Evolutionary conservation across 768 basidiomycete species (phyloP), one percentile per base, ranked within the genome.

Genomic region (Leccinum arenicola): DNA sequence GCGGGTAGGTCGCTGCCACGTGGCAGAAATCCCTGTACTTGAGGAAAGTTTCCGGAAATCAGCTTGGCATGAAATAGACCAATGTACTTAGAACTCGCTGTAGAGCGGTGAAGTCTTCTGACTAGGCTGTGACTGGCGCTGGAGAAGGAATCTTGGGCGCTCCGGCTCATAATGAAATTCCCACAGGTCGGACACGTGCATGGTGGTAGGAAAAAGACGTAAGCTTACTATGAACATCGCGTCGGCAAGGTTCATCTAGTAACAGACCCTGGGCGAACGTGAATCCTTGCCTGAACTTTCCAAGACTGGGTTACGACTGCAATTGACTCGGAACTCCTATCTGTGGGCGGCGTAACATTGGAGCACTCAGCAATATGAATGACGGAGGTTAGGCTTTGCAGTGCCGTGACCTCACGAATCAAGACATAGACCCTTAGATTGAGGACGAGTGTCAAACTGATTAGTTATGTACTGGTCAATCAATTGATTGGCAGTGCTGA

Each of bases 401-500:
- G 50, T 52, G 55, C 40, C 15, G 8, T 19, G 19, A 19, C 25
- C 40, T 50, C 33, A 35, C 38, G 27, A 35, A 45, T 36, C 36
- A 43, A 6, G 12, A 35, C 38, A 40, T 40, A 47, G 43, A 61
- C 54, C 59, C 59, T 61, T 27, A 49, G 14, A 36, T 29, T 15
- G 25, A 48, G 29, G n/a, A 19, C 38, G 17, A 15, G 9, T 55
- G 53, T 29, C 9, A 43, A 35, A 35, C 51, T 43, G 33, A 52
- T 25, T 4, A 31, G 49, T 33, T 43, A 4, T 62, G 23, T 36
- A 36, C 50, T 38, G 48, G 27, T n/a, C 27, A 50, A 54, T 31
- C 10, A 19, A 54, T 14, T 33, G 48, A 17, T 56, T 40, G 58
- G 69, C 69, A 29, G 53, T 71, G 64, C 60, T 67, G 21, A 48